Evolutionary conservation across 2,329 filamentous ascomycete species (phyloP).

Genomic region (Trichoderma pleuroti): DNA sequence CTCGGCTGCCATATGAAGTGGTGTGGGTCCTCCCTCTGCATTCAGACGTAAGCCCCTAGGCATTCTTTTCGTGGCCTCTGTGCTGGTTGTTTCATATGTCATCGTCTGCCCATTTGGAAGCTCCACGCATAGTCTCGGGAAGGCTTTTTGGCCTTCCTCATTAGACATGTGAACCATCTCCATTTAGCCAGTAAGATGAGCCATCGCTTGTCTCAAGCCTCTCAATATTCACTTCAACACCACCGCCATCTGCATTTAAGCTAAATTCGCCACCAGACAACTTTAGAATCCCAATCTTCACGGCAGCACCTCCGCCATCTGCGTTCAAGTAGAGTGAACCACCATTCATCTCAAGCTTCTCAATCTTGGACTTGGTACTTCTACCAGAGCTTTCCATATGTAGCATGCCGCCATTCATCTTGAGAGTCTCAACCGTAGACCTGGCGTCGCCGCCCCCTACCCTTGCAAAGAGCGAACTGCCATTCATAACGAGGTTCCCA

Average conservation of each 20-base stretch:
- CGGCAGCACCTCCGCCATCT: neutral
- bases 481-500: neutral
- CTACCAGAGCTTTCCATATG: neutral
- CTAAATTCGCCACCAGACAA: neutral
- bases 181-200: neutral
- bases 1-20: neutral
- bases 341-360: neutral
- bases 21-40: neutral
- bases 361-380: neutral
- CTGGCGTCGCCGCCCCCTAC: neutral
- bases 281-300: neutral
- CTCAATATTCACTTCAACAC: neutral
- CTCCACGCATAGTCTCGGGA: neutral
- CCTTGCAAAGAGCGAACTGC: neutral
- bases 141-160: neutral
- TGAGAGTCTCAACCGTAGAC: neutral
- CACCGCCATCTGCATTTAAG: neutral
- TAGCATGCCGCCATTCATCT: neutral
- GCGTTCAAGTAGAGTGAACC: neutral
- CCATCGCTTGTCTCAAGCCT: neutral
- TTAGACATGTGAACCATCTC: neutral
- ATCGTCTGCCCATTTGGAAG: neutral
- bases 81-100: neutral
- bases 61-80: neutral
- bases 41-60: neutral